Evolutionary conservation across 768 basidiomycete genomes (phyloP).

Genomic region (Lentinus brumalis): DNA sequence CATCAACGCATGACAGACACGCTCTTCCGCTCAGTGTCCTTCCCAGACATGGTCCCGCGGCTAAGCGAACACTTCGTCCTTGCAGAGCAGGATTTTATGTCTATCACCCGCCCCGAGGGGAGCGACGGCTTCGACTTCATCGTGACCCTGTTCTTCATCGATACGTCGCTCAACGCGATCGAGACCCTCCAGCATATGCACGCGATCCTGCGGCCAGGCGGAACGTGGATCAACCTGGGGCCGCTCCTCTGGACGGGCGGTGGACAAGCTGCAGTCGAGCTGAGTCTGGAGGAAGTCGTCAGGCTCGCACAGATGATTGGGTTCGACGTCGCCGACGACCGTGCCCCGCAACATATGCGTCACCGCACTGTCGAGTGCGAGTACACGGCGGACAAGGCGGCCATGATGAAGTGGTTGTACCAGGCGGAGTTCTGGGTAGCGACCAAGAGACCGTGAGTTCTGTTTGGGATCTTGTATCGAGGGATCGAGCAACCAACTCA

Average conservation of each 20-base stretch:
- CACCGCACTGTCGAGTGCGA: slow-evolving; percentile 58
- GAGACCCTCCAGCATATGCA: slow-evolving; percentile 56
- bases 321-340: slow-evolving; percentile 37
- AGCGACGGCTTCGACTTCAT: slow-evolving; percentile 51
- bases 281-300: slow-evolving; percentile 67
- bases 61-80: slow-evolving; percentile 46
- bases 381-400: slow-evolving; percentile 60
- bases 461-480: not conserved
- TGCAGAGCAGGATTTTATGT: slow-evolving; percentile 60
- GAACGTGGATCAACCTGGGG: slow-evolving; percentile 72
- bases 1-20: slow-evolving; percentile 55
- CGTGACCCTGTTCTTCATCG: slow-evolving; percentile 48
- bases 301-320: slow-evolving; percentile 53
- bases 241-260: slow-evolving; percentile 66
- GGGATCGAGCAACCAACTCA: not conserved
- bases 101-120: slow-evolving; percentile 1
- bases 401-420: slow-evolving; percentile 76
- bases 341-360: slow-evolving; percentile 4
- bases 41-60: slow-evolving; percentile 65
- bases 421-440: slow-evolving; percentile 71
- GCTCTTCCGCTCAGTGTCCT: slow-evolving; percentile 53
- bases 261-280: slow-evolving; percentile 54
- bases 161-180: slow-evolving; percentile 40
- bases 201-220: slow-evolving; percentile 57
- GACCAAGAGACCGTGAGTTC: slow-evolving; percentile 31